Evolutionary conservation across 2,329 filamentous ascomycete species (phyloP).

Genomic region (Colletotrichum plurivorum): DNA sequence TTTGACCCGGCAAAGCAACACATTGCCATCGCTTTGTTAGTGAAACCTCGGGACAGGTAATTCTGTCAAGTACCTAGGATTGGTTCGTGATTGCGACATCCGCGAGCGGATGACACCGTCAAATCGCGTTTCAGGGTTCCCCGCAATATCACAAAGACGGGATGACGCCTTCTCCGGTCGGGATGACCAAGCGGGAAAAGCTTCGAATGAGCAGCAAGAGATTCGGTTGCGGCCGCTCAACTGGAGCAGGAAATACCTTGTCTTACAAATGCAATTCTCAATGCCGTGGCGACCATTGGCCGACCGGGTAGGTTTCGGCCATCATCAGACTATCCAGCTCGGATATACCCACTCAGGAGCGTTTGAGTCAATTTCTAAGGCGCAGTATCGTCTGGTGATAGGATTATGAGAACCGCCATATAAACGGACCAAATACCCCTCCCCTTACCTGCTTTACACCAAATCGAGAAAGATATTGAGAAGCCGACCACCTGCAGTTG

Average conservation of each 20-base stretch:
- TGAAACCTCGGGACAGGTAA: too few relatives aligned
- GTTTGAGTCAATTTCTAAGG: neutral
- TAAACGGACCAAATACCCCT: neutral
- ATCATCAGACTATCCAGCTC: neutral
- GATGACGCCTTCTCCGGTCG: constrained; percentile 29
- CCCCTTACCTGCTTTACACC: neutral
- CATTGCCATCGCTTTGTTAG: too few relatives aligned
- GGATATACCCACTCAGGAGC: neutral
- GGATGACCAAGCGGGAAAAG: constrained; percentile 13
- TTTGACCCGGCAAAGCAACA: too few relatives aligned
- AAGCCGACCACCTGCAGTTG: neutral
- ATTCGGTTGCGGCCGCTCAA: neutral
- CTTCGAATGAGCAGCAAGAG: neutral
- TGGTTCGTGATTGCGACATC: constrained; percentile 32
- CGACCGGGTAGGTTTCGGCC: neutral
- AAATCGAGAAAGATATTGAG: neutral
- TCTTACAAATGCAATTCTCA: constrained; percentile 26
- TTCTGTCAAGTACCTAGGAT: neutral
- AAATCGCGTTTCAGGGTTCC: constrained; percentile 28
- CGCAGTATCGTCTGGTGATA: neutral
- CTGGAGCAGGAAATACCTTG: neutral
- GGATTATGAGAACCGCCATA: neutral
- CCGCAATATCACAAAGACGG: constrained; percentile 13
- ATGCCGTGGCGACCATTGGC: neutral
- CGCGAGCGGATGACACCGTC: constrained; percentile 19